These are phyloP conservation scores for Sporothrix protearum DNA, from an alignment of 2,329 filamentous ascomycete genomes.

Conservation along the genomic window DNA sequence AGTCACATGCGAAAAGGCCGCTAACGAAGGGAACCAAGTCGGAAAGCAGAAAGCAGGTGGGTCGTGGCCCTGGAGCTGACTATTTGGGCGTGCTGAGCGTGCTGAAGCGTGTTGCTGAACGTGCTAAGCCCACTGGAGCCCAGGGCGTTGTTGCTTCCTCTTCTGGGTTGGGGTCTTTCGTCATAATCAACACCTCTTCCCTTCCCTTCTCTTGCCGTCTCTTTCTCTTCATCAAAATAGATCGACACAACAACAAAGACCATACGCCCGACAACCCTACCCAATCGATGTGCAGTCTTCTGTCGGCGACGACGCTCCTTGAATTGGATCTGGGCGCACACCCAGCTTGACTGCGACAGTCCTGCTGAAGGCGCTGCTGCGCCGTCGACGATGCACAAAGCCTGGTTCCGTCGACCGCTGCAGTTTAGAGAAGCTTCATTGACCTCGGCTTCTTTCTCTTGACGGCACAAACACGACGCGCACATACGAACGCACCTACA, in stretches of 20 bases:
- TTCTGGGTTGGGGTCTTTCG: background rate
- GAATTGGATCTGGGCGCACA: background rate
- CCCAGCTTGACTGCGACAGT: background rate
- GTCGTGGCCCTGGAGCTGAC: background rate
- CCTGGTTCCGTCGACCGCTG: background rate
- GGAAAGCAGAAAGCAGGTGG: slow-evolving; percentile 5
- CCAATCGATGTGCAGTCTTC: background rate
- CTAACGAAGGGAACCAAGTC: background rate
- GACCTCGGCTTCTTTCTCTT: background rate
- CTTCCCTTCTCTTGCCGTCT: background rate
- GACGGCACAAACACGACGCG: background rate
- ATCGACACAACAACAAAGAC: background rate
- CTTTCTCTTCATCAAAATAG: background rate
- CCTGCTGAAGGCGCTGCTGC: background rate
- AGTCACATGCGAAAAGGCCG: slow-evolving; percentile 11
- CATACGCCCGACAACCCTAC: background rate
- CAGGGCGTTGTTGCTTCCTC: background rate
- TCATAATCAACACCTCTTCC: background rate
- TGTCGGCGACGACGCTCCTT: background rate
- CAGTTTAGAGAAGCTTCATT: background rate
- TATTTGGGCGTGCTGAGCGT: background rate
- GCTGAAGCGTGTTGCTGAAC: background rate
- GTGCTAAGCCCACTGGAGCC: background rate
- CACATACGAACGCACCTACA: background rate
- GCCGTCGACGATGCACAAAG: slow-evolving; percentile 6